A percentile compares a stretch with the other conserved stretches of the same genome.
These are phyloP conservation scores for Colletotrichum siamense DNA, from an alignment of 2,329 filamentous ascomycete species.

Conservation along the genomic window DNA sequence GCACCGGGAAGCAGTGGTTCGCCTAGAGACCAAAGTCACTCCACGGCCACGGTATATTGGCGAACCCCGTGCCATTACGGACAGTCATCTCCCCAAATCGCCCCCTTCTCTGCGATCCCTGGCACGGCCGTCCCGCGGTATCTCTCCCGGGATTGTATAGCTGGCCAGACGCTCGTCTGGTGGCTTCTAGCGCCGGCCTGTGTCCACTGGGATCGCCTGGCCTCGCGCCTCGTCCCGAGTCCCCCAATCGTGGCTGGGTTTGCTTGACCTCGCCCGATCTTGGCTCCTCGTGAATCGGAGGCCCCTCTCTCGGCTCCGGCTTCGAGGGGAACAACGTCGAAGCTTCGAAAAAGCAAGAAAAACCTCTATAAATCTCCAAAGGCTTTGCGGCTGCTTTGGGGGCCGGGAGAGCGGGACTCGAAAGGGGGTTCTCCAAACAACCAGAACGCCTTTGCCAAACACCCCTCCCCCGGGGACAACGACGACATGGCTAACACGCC, in stretches of 20 bases:
- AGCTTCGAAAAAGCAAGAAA: not conserved
- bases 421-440: conserved; percentile 4
- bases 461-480: not conserved
- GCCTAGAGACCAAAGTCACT: conserved; percentile 5
- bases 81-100: conserved; percentile 8
- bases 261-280: conserved; percentile 6
- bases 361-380: conserved; percentile 12
- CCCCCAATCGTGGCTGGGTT: conserved; percentile 3
- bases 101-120: not conserved
- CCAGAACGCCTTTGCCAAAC: not conserved
- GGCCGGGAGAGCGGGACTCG: not conserved
- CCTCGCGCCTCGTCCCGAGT: not conserved
- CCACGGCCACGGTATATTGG: conserved; percentile 8
- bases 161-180: not conserved
- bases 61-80: not conserved
- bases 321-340: conserved; percentile 2
- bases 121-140: not conserved
- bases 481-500: conserved; percentile 10
- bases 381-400: not conserved
- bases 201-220: not conserved
- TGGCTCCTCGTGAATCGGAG: not conserved
- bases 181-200: not conserved
- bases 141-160: not conserved
- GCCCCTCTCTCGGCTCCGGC: not conserved
- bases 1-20: not conserved